Evolutionary conservation across 169 alveolate species (phyloP).

Genomic region (Plasmodium adleri): DNA sequence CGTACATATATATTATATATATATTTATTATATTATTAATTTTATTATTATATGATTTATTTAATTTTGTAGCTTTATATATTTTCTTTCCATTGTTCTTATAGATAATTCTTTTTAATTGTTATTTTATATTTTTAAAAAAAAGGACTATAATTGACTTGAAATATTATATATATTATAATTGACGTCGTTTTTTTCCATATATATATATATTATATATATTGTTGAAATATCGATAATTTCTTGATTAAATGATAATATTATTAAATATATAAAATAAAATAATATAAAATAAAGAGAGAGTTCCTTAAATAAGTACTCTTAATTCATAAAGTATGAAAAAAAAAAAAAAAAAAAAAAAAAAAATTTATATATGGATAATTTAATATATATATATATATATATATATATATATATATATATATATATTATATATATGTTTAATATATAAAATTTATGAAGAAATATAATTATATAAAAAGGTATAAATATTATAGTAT

Average conservation of each 20-base stretch:
- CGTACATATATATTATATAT: too few species aligned
- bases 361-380: too few species aligned
- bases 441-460: constrained; percentile 3
- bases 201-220: too few species aligned
- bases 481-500: neutral
- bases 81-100: too few species aligned
- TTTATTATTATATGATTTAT: too few species aligned
- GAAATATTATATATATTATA: too few species aligned
- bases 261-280: neutral
- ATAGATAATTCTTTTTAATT: too few species aligned
- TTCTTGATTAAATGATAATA: too few species aligned
- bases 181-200: constrained; percentile 3
- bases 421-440: neutral
- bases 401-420: neutral
- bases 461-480: neutral
- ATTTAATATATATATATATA: neutral
- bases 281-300: neutral
- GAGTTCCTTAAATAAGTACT: neutral
- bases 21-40: too few species aligned
- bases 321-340: constrained; percentile 4
- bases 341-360: neutral
- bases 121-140: neutral
- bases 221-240: too few species aligned
- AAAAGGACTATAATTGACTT: too few species aligned
- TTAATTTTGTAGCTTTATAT: too few species aligned